These are phyloP conservation scores for Calocybe gangraenosa DNA, from an alignment of 768 basidiomycete species.

Conservation along the genomic window DNA sequence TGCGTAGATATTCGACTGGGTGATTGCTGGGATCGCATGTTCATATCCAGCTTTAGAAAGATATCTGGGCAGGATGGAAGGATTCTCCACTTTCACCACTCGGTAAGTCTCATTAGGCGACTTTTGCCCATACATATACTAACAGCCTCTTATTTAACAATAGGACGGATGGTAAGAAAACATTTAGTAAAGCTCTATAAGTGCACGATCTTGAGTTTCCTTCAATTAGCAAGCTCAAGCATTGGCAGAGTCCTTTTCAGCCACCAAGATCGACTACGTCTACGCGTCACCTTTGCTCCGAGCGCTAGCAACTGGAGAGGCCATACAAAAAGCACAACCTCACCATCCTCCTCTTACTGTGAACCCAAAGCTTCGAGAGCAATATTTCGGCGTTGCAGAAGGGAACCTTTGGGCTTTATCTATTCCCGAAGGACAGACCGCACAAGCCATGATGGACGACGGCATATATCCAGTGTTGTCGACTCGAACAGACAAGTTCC, in stretches of 20 bases:
- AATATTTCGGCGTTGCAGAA: slow-evolving; percentile 70
- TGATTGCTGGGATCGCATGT: not conserved
- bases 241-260: slow-evolving; percentile 49
- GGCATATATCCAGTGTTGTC: slow-evolving; percentile 52
- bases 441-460: slow-evolving; percentile 42
- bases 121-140: slow-evolving; percentile 1
- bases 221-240: slow-evolving; percentile 62
- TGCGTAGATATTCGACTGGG: slow-evolving; percentile 21
- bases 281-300: slow-evolving; percentile 69
- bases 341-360: slow-evolving; percentile 52
- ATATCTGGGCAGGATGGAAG: slow-evolving; percentile 73
- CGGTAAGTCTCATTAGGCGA: slow-evolving; percentile 34
- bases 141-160: not conserved
- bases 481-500: slow-evolving; percentile 49
- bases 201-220: not conserved
- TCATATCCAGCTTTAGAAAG: slow-evolving; percentile 21
- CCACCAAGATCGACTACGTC: slow-evolving; percentile 47
- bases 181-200: not conserved
- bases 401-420: slow-evolving; percentile 47
- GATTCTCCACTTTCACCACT: slow-evolving; percentile 72
- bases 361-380: slow-evolving; percentile 62
- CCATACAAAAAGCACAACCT: slow-evolving; percentile 46
- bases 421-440: slow-evolving; percentile 25
- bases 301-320: slow-evolving; percentile 56
- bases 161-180: slow-evolving; percentile 21